Evolutionary conservation across 2,329 filamentous ascomycete genomes (phyloP).

Genomic region (Fusarium incarnatum): DNA sequence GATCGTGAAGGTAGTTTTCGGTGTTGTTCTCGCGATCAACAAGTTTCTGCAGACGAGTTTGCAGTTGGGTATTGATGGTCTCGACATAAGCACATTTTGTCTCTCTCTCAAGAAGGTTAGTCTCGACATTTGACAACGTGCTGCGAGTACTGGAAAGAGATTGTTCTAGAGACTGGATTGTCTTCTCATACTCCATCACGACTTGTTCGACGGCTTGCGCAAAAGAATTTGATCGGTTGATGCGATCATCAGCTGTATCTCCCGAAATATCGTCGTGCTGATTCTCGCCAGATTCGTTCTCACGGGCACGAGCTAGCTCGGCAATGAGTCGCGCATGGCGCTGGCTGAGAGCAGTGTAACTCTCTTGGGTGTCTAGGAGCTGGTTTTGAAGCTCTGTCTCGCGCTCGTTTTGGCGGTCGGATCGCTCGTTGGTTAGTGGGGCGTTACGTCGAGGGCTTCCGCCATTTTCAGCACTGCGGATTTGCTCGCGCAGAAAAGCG

Average conservation of each 20-base stretch:
- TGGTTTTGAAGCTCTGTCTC: slow-evolving; percentile 95
- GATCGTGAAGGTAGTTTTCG: slow-evolving; percentile 90
- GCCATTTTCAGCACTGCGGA: slow-evolving; percentile 77
- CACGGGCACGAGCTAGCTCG: slow-evolving; percentile 87
- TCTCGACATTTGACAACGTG: slow-evolving; percentile 86
- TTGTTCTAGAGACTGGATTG: slow-evolving; percentile 91
- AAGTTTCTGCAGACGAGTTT: slow-evolving; percentile 89
- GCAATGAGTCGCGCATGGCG: slow-evolving; percentile 96
- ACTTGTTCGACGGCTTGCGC: slow-evolving; percentile 96
- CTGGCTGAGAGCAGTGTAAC: slow-evolving; percentile 89
- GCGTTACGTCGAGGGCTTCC: slow-evolving; percentile 65
- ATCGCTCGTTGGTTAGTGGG: slow-evolving; percentile 72
- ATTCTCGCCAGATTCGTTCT: slow-evolving; percentile 72
- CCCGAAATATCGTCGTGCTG: slow-evolving; percentile 70
- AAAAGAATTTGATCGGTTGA: slow-evolving; percentile 96
- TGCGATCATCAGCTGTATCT: slow-evolving; percentile 84
- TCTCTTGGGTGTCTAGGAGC: slow-evolving; percentile 91
- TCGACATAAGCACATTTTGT: slow-evolving; percentile 93
- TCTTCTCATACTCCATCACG: slow-evolving; percentile 97
- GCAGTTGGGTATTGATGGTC: slow-evolving; percentile 89
- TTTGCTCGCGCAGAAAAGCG: slow-evolving; percentile 91
- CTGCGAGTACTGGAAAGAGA: slow-evolving; percentile 89
- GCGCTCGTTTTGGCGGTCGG: slow-evolving; percentile 83
- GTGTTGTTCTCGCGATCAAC: slow-evolving; percentile 92
- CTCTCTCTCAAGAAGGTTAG: slow-evolving; percentile 88